Evolutionary conservation across 176 grass and related monocot species (phyloP), one percentile per base, ranked within the genome.

Genomic region (Lolium multiflorum): DNA sequence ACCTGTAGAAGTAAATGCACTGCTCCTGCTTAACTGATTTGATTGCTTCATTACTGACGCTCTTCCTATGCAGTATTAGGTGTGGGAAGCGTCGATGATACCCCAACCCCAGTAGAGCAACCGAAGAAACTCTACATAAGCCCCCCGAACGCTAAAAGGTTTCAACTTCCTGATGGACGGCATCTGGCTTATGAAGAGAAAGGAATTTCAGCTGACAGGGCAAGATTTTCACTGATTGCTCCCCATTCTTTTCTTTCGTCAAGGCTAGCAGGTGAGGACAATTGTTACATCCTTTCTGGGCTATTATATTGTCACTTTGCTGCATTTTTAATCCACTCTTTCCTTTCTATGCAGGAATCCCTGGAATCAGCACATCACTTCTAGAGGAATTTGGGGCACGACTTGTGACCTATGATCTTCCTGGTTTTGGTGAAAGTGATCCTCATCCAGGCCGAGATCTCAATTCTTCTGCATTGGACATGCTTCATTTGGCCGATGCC

Each of bases 401-500:
- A 74, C 91, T 99, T 76, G 76, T 99, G 46, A 93, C 92, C 60
- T 99, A 96, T 60, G 97, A 99, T 86, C 93, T 99, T 80, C 97
- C 97, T 74, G 97, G 97, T 90, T 99, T 99, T 92, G 97, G 97
- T 83, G 97, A 99, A 94, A 99, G 97, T 73, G 97, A 99, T 92
- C 97, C 89, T 43, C 93, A 99, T 81, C 89, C 87, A 17, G 47
- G 87, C 62, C 91, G 94, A 80, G 74, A 96, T 87, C 93, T 96
- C 43, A 99, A 94, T 76, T 94, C 97, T 82, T 99, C 97, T 61
- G 97, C 97, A 58, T 64, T 90, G 14, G 97, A 98, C 88, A 94
- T 98, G 94, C 94, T 98, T 86, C 85, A 98, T 74, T 88, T 98
- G 88, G 97, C 90, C 13, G 80, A 90, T 87, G 87, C 94, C 73